These are phyloP conservation scores for Poa pratensis DNA, from an alignment of 176 grass and related monocot species.

Conservation along the genomic window DNA sequence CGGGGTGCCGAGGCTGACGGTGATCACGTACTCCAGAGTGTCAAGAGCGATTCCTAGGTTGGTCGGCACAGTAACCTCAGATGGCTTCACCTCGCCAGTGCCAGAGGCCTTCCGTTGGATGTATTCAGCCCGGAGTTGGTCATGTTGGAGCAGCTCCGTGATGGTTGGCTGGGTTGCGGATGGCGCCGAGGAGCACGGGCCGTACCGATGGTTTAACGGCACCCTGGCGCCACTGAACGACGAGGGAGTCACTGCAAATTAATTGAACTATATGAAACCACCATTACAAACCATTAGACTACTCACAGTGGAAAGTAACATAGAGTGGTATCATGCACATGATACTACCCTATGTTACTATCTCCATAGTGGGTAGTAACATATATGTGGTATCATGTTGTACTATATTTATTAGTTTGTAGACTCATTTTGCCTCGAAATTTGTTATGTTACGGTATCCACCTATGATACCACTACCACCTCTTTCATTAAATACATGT, in stretches of 20 bases:
- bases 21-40: conserved; percentile 59
- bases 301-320: no score
- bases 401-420: no score
- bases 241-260: conserved; percentile 26
- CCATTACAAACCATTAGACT: no score
- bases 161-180: background rate
- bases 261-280: no score
- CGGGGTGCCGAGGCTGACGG: conserved; percentile 54
- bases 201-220: conserved; percentile 52
- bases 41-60: conserved; percentile 36
- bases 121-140: conserved; percentile 51
- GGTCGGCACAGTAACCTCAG: conserved; percentile 30
- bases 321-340: no score
- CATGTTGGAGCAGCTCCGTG: conserved; percentile 51
- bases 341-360: no score
- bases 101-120: conserved; percentile 30
- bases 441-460: no score
- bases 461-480: no score
- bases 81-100: background rate
- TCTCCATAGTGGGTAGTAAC: no score
- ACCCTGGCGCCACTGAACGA: conserved; percentile 27
- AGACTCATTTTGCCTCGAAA: no score
- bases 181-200: conserved; percentile 62
- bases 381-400: no score
- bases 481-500: no score